These are phyloP conservation scores for Paraphoma chrysanthemicola DNA, from an alignment of 2,329 filamentous ascomycete species.

Conservation along the genomic window DNA sequence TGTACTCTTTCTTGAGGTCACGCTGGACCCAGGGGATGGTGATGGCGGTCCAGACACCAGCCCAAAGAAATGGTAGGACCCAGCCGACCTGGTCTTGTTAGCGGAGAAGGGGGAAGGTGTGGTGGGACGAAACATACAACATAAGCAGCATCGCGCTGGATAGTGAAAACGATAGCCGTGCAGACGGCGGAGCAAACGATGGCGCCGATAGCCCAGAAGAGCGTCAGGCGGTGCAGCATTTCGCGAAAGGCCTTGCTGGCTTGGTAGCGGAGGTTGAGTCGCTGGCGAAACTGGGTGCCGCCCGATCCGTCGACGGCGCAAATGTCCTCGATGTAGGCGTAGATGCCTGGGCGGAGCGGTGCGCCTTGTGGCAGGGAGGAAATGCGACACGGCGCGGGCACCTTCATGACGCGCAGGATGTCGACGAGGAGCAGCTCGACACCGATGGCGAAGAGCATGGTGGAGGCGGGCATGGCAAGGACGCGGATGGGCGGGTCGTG, in stretches of 20 bases:
- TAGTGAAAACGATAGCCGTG: slow-evolving; percentile 57
- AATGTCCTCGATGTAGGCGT: slow-evolving; percentile 62
- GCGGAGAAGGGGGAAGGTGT: slow-evolving; percentile 13
- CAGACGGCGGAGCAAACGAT: slow-evolving; percentile 49
- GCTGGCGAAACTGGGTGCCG: slow-evolving; percentile 60
- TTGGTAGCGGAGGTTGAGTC: slow-evolving; percentile 60
- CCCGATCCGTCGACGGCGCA: slow-evolving; percentile 61
- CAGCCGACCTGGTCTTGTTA: slow-evolving; percentile 49
- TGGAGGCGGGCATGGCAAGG: slow-evolving; percentile 60
- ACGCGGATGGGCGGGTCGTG: slow-evolving; percentile 59
- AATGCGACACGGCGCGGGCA: slow-evolving; percentile 59
- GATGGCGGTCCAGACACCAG: slow-evolving; percentile 54
- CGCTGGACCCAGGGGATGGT: slow-evolving; percentile 56
- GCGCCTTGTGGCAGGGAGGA: slow-evolving; percentile 60
- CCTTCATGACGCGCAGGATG: slow-evolving; percentile 52
- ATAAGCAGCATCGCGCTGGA: slow-evolving; percentile 56
- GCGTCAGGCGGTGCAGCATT: slow-evolving; percentile 59
- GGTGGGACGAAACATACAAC: slow-evolving; percentile 41
- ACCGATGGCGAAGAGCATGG: slow-evolving; percentile 61
- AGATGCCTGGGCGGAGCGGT: slow-evolving; percentile 61
- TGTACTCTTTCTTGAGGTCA: slow-evolving; percentile 43
- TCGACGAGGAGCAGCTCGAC: slow-evolving; percentile 60
- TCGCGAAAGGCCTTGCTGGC: slow-evolving; percentile 60
- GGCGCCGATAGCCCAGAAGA: slow-evolving; percentile 61
- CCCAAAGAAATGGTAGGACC: slow-evolving; percentile 59